These are phyloP conservation scores for Cordyceps farinosa DNA, from an alignment of 2,329 filamentous ascomycete genomes.

Conservation along the genomic window DNA sequence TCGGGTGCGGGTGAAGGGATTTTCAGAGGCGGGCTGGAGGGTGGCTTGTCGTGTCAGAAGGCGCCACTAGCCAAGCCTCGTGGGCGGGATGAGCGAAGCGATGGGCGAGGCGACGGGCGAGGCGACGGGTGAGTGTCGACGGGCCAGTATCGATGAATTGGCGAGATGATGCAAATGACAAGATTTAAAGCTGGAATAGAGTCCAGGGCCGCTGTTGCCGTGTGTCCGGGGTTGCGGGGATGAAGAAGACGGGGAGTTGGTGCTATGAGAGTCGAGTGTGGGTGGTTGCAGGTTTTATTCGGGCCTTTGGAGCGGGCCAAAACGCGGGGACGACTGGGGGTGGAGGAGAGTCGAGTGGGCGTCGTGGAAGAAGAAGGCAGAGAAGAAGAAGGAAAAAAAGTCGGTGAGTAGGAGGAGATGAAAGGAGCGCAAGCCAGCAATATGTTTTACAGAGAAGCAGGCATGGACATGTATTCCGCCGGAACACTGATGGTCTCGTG, in stretches of 20 bases:
- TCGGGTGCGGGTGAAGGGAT: slow-evolving; percentile 6
- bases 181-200: neutral
- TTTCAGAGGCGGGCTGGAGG: neutral
- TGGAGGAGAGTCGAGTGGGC: neutral
- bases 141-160: neutral
- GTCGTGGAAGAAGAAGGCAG: neutral
- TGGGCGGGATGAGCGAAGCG: neutral
- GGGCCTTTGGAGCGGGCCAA: slow-evolving; percentile 16
- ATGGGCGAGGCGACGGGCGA: neutral
- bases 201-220: neutral
- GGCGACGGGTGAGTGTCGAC: neutral
- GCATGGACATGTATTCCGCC: too few species aligned
- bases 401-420: neutral
- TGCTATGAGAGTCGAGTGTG: neutral
- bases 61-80: slow-evolving; percentile 5
- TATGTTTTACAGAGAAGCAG: too few species aligned
- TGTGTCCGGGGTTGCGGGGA: slow-evolving; percentile 7
- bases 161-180: neutral
- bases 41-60: neutral
- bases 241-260: slow-evolving; percentile 3
- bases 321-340: slow-evolving; percentile 15
- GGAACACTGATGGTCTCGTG: too few species aligned
- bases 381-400: neutral
- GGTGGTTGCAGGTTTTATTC: slow-evolving; percentile 17
- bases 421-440: neutral